Evolutionary conservation across 192 early-diverging fungal species (phyloP), one percentile per base, ranked within the genome.

Genomic region (Coemansia sp.): DNA sequence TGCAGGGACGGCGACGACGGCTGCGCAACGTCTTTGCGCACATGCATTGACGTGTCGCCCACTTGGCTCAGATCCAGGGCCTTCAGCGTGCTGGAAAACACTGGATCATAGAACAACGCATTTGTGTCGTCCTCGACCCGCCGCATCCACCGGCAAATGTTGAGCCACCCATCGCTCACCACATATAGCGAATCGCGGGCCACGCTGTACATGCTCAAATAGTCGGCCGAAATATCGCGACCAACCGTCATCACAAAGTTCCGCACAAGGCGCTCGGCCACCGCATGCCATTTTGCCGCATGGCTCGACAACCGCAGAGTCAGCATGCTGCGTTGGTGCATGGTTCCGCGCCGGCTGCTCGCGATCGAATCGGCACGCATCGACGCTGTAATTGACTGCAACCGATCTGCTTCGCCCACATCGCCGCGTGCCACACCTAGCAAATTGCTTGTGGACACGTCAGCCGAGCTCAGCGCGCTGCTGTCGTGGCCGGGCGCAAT

Each of bases 221-320:
- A 78, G 26, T 78, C 75, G 1, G 66, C 42, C 20, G 76, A 72
- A 14, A 79, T 79, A 21, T 79, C 76, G 46, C 66, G 70, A 5
- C 76, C 76, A 0, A 79, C 76, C 11, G 76, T 79, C 71, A 79
- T 73, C 12, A 79, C 71, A 67, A 79, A 79, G 38, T 73, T 68
- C 40, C 38, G 57, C 2, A 79, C 76, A 36, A 79, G 64, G 2
- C 48, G 42, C 21, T 72, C 70, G 2, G 76, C 76, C 2, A 67
- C 67, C 15, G 62, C 51, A n/a, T 69, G 76, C 76, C 76, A 79
- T 6, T 64, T 66, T 5, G 71, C 70, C 37, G 71, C 47, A 26
- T 72, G 75, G 10, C 49, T 61, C 0, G 69, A 28, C 14, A 57
- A 54, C 34, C 50, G 65, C 17, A 40, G 21, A 4, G 50, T 68